Percentiles rank a stretch among this genome's conserved stretches.
phyloP scores from a whole-genome alignment of 2,329 filamentous ascomycete species.

The Achaetomium macrosporum region DNA sequence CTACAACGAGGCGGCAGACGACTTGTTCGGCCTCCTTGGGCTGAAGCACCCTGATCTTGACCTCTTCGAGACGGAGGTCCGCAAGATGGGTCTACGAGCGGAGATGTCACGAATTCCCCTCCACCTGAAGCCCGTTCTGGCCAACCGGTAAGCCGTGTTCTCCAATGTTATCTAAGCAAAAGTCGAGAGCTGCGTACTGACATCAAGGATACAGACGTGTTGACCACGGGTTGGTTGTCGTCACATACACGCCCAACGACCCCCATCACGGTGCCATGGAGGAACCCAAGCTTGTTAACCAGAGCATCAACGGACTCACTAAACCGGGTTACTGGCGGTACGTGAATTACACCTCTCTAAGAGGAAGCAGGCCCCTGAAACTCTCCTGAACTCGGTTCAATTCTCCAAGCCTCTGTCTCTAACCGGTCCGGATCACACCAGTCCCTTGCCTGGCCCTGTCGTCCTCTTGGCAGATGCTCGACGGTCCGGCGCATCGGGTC shows the following conservation, averaged over 20 bases:
- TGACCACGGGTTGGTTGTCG: neutral
- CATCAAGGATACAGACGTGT: neutral
- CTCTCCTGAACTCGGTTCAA: too few relatives aligned
- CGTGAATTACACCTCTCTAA: neutral
- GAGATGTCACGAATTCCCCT: neutral
- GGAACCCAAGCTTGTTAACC: conserved; percentile 2
- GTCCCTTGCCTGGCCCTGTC: conserved; percentile 7
- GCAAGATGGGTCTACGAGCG: neutral
- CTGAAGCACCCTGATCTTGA: neutral
- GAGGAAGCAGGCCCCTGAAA: too few relatives aligned
- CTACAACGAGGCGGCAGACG: neutral
- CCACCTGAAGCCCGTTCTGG: neutral
- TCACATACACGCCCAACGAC: neutral
- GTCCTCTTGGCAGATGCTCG: conserved; percentile 1
- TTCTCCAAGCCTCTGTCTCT: neutral
- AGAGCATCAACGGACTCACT: conserved; percentile 7
- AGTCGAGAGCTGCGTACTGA: neutral
- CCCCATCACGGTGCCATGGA: neutral
- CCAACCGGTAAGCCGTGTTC: conserved; percentile 1
- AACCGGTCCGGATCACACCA: neutral
- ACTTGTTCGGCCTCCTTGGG: neutral
- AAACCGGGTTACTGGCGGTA: conserved; percentile 9
- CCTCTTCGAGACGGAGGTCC: neutral
- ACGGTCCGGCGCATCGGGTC: neutral
- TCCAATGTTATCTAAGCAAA: too few relatives aligned